Conservation (phyloP, 2,329 filamentous ascomycete species). For the Gliomastix tumulicola region DNA sequence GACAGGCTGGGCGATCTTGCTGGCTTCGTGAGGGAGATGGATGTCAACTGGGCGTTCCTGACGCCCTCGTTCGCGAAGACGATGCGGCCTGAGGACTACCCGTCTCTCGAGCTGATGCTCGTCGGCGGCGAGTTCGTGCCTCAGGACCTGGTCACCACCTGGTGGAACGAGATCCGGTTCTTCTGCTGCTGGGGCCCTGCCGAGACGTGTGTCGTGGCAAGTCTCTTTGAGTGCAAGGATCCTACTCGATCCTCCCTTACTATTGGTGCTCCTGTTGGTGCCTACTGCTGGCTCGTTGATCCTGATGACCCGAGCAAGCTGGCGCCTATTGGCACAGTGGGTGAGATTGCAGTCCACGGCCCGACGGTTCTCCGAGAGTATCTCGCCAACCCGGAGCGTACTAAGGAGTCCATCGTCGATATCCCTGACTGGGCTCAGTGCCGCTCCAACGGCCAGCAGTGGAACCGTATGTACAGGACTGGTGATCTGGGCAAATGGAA, state of each 20-base stretch:
- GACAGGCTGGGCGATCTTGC: not conserved
- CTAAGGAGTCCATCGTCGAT: conserved; percentile 17
- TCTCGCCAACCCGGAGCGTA: conserved; percentile 33
- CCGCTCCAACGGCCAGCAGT: not conserved
- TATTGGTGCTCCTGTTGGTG: not conserved
- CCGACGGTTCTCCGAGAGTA: conserved; percentile 41
- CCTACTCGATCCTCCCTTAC: not conserved
- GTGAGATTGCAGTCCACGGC: conserved; percentile 26
- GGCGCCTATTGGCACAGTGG: conserved; percentile 14
- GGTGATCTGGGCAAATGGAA: conserved; percentile 5
- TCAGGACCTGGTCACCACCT: conserved; percentile 6
- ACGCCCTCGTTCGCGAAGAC: conserved; percentile 1
- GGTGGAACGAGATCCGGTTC: conserved; percentile 5
- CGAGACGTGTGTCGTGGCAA: conserved; percentile 5
- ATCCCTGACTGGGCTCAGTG: not conserved
- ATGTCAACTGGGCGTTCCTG: conserved; percentile 1
- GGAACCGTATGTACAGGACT: conserved; percentile 5
- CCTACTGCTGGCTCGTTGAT: conserved; percentile 1
- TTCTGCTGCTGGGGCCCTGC: conserved; percentile 10
- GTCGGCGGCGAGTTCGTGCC: conserved; percentile 9
- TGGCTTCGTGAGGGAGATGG: not conserved
- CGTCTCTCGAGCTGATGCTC: conserved; percentile 3
- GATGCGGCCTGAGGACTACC: not conserved
- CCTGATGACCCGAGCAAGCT: not conserved
- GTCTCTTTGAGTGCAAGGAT: not conserved